A percentile compares a stretch with the other conserved stretches of the same genome.
Conservation (phyloP, 306 rosid genomes). For the Cucurbita ficifolia region DNA sequence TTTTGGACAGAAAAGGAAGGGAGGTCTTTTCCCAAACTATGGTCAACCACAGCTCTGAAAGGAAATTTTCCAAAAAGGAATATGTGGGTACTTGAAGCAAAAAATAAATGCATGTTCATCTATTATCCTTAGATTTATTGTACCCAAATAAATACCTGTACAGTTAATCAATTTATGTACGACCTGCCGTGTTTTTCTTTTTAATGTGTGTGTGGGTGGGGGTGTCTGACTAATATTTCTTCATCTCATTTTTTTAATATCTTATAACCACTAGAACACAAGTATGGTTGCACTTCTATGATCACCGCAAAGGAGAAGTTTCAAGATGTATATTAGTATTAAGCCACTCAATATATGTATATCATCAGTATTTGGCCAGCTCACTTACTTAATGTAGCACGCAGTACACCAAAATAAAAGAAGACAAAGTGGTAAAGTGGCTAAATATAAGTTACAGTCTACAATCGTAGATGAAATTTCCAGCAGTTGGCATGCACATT, state of each 20-base stretch:
- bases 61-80: neutral
- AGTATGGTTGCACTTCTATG: neutral
- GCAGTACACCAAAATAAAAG: neutral
- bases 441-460: neutral
- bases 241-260: neutral
- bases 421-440: neutral
- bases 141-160: neutral
- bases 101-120: neutral
- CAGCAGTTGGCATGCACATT: neutral
- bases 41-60: slow-evolving; percentile 93
- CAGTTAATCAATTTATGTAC: neutral
- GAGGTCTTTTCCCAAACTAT: slow-evolving; percentile 75
- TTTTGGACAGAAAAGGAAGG: slow-evolving; percentile 80
- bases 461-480: neutral
- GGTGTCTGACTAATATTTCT: neutral
- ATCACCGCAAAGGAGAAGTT: neutral
- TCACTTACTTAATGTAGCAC: neutral
- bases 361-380: neutral
- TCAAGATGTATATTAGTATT: neutral
- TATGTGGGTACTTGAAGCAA: neutral
- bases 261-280: neutral
- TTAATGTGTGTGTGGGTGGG: too few relatives aligned
- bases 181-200: neutral
- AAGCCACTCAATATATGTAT: neutral
- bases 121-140: neutral